Evolutionary conservation across 495 filamentous ascomycete species (phyloP), one percentile per base, ranked within the genome.

Genomic region (Filosporella fistucella): DNA sequence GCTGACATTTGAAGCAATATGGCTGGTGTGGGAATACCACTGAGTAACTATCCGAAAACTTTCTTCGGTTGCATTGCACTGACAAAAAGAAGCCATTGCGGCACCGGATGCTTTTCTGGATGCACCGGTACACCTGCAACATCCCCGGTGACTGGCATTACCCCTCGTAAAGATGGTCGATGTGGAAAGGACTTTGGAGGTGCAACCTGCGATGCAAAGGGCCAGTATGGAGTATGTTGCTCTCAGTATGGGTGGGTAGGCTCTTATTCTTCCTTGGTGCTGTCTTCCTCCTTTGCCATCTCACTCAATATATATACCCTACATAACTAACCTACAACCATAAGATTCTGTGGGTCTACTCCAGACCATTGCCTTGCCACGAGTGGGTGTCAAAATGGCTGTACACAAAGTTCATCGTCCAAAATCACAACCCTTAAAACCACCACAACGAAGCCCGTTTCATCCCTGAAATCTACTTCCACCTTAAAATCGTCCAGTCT

Each of bases 311-410:
- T 49, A 16, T 20, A 32, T n/a, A n/a, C n/a, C n/a, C n/a, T n/a
- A n/a, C n/a, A n/a, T n/a, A n/a, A n/a, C n/a, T n/a, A n/a, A n/a
- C n/a, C n/a, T n/a, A n/a, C n/a, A n/a, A n/a, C n/a, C n/a, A 6
- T 24, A 35, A 58, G 55, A 45, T 58, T 37, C 25, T 58, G 55
- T 38, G 55, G 55, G 10, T 41, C 41, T 11, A 55, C 51, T 20
- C 20, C 45, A 6, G 40, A 6, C 2, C 51, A 54, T 23, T 58
- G 52, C 18, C 43, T 55, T 16, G 35, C 54, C 12, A 23, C 38
- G 16, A 48, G 45, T 16, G 61, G 55, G 45, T 66, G 63, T 45
- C 63, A 64, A 47, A 63, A 45, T 46, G 65, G 65, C 6, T 68
- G 66, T 52, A 49, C 41, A 22, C 35, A 49, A 35, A 30, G n/a